These are phyloP conservation scores for Oryza nivara DNA, from an alignment of 176 grass and related monocot genomes.

Conservation along the genomic window DNA sequence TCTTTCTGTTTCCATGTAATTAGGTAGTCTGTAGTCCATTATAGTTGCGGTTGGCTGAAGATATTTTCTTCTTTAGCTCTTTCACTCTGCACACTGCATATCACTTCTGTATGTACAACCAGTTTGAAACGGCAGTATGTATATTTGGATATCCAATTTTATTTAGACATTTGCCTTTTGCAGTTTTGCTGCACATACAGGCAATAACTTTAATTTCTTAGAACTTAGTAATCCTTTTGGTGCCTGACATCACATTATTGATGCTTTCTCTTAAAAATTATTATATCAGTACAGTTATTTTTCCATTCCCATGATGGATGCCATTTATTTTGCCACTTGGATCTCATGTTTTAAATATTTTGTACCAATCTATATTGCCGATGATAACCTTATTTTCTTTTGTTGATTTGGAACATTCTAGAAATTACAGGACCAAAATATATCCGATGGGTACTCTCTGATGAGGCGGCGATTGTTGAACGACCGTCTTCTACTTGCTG, in stretches of 20 bases:
- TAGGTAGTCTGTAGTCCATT: neutral
- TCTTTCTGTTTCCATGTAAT: conserved; percentile 21
- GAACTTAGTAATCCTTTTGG: neutral
- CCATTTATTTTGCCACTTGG: neutral
- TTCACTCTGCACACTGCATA: neutral
- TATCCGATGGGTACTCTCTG: conserved; percentile 10
- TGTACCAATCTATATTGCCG: neutral
- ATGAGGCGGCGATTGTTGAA: conserved; percentile 67
- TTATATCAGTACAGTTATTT: neutral
- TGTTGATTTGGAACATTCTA: conserved; percentile 36
- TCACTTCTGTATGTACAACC: neutral
- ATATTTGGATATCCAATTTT: neutral
- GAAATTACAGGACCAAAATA: conserved; percentile 54
- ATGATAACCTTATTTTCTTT: neutral
- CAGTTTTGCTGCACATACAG: neutral
- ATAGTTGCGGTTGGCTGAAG: neutral
- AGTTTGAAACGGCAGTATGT: neutral
- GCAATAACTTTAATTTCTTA: neutral
- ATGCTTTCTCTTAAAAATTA: neutral
- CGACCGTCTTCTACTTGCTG: conserved; percentile 83
- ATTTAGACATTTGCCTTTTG: conserved; percentile 9
- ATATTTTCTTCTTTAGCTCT: neutral
- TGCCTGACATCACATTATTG: neutral
- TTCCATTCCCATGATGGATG: neutral
- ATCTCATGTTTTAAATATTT: neutral